These are phyloP conservation scores for Favolaschia claudopus DNA, from an alignment of 768 basidiomycete species.

Conservation along the genomic window DNA sequence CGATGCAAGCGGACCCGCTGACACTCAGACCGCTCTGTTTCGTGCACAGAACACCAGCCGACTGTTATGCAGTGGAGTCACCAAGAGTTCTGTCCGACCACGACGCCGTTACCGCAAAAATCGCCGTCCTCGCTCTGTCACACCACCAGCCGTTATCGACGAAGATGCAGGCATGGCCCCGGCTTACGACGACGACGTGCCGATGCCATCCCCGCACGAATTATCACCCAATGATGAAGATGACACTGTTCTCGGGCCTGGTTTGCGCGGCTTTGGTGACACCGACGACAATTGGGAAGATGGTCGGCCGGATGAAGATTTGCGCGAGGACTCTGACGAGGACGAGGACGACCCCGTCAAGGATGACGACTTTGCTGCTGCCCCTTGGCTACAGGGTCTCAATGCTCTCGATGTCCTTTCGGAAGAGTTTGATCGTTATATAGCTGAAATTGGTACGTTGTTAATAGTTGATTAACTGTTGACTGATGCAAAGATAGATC, in stretches of 20 bases:
- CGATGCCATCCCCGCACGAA: neutral
- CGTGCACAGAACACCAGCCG: neutral
- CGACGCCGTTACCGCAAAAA: neutral
- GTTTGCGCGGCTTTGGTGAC: neutral
- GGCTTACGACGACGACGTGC: neutral
- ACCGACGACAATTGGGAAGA: neutral
- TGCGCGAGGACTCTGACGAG: too few relatives aligned
- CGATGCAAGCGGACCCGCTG: too few relatives aligned
- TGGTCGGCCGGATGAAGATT: neutral
- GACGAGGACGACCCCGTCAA: too few relatives aligned
- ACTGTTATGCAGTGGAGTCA: neutral
- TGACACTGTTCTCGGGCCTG: neutral
- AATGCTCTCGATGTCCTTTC: too few relatives aligned
- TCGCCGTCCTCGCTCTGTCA: neutral
- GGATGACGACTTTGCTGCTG: too few relatives aligned
- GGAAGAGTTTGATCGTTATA: too few relatives aligned
- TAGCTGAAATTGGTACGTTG: too few relatives aligned
- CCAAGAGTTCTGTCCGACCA: neutral
- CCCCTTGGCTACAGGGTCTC: too few relatives aligned
- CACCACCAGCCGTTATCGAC: neutral
- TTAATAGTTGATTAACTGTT: too few relatives aligned
- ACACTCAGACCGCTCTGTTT: neutral
- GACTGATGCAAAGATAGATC: too few relatives aligned
- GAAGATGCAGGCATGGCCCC: neutral
- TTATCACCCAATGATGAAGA: neutral